phyloP scores from a whole-genome alignment of 768 basidiomycete species.

The Phylloporus sp. region DNA sequence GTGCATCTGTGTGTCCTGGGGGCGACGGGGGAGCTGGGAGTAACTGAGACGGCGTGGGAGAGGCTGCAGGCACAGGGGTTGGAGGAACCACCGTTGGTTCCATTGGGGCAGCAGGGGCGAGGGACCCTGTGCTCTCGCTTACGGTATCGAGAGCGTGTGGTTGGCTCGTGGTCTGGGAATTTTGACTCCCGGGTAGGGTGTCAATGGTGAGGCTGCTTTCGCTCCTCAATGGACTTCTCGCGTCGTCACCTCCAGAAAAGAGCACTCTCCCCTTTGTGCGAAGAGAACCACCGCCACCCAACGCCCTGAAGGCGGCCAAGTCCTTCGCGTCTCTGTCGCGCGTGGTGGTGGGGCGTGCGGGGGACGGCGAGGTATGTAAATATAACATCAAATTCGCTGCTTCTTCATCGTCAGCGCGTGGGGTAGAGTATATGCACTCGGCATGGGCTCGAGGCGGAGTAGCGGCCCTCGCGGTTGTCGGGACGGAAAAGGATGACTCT shows the following conservation, averaged over 20 bases:
- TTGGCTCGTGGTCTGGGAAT: slow-evolving; percentile 19
- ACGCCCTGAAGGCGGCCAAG: slow-evolving; percentile 49
- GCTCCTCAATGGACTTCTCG: slow-evolving; percentile 24
- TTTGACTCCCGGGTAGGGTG: slow-evolving; percentile 25
- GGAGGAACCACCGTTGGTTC: slow-evolving; percentile 32
- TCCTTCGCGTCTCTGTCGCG: slow-evolving; percentile 46
- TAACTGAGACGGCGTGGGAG: slow-evolving; percentile 23
- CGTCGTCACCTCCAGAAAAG: slow-evolving; percentile 45
- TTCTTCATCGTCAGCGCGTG: slow-evolving; percentile 64
- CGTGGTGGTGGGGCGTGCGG: slow-evolving; percentile 55
- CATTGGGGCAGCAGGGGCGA: slow-evolving; percentile 27
- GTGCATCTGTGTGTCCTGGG: slow-evolving; percentile 17
- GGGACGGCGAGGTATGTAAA: slow-evolving; percentile 81
- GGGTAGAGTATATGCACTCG: slow-evolving; percentile 39
- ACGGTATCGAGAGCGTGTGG: slow-evolving; percentile 14
- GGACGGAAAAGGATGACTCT: slow-evolving; percentile 35
- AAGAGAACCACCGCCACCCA: slow-evolving; percentile 44
- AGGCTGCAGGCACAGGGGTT: slow-evolving; percentile 25
- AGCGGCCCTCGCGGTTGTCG: slow-evolving; percentile 21
- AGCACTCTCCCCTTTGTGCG: slow-evolving; percentile 65
- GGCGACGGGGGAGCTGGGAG: slow-evolving; percentile 25
- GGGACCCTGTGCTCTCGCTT: slow-evolving; percentile 11
- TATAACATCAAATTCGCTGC: slow-evolving; percentile 84
- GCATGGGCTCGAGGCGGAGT: slow-evolving; percentile 33
- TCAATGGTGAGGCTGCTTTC: slow-evolving; percentile 25